Percentiles rank a stretch among this genome's conserved stretches.
Evolutionary conservation across 495 filamentous ascomycete genomes (phyloP).

Genomic region (Aspergillus ostianus): DNA sequence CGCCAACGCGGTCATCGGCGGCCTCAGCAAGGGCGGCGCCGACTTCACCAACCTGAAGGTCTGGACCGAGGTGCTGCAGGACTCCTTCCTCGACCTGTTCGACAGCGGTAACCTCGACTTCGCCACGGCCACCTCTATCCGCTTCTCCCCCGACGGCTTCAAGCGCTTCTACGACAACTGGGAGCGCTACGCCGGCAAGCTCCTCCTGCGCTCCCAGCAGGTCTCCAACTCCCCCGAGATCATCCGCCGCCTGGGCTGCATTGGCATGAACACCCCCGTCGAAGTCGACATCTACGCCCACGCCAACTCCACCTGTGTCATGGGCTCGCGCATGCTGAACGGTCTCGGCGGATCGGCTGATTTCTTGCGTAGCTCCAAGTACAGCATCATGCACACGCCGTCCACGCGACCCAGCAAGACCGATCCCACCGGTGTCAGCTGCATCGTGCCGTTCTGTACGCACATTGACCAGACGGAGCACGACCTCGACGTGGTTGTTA

Average conservation of each 20-base stretch:
- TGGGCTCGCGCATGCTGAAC: slow-evolving; percentile 90
- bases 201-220: slow-evolving; percentile 82
- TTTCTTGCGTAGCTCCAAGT: slow-evolving; percentile 81
- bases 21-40: slow-evolving; percentile 68
- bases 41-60: slow-evolving; percentile 87
- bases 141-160: slow-evolving; percentile 90
- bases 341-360: slow-evolving; percentile 86
- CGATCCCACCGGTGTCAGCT: slow-evolving; percentile 78
- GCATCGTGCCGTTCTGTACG: slow-evolving; percentile 91
- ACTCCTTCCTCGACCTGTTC: slow-evolving; percentile 92
- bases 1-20: slow-evolving; percentile 88
- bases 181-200: slow-evolving; percentile 76
- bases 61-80: slow-evolving; percentile 93
- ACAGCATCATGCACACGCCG: slow-evolving; percentile 93
- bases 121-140: slow-evolving; percentile 86
- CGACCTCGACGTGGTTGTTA: slow-evolving; percentile 84
- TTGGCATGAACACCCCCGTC: slow-evolving; percentile 95
- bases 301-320: slow-evolving; percentile 88
- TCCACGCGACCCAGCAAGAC: slow-evolving; percentile 75
- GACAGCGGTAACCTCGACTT: slow-evolving; percentile 88
- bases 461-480: slow-evolving; percentile 94
- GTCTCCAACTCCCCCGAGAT: slow-evolving; percentile 95
- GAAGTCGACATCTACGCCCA: slow-evolving; percentile 95
- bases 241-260: slow-evolving; percentile 82
- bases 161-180: slow-evolving; percentile 88